These are phyloP conservation scores for Kandelia obovata DNA, from an alignment of 345 rosid genomes.

Conservation along the genomic window DNA sequence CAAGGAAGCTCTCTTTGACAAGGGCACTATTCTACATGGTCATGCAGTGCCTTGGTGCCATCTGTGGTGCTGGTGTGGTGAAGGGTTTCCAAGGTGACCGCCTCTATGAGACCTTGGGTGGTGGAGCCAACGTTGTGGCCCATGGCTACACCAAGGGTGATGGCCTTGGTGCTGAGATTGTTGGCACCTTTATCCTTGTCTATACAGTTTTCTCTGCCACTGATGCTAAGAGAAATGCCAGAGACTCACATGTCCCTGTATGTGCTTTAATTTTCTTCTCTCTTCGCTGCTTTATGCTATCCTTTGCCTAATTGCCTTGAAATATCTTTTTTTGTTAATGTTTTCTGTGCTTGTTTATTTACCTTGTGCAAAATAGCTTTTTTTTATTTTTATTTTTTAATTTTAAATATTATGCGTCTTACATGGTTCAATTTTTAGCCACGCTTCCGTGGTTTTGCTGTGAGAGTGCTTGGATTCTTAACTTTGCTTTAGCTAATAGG, in stretches of 20 bases:
- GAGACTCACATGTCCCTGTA: slow-evolving; percentile 35
- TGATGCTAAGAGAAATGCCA: slow-evolving; percentile 28
- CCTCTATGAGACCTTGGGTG: slow-evolving; percentile 6
- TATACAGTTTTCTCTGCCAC: slow-evolving; percentile 31
- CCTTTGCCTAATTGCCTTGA: too few relatives aligned
- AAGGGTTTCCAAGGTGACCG: slow-evolving; percentile 22
- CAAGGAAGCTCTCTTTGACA: slow-evolving; percentile 26
- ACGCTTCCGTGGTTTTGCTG: too few relatives aligned
- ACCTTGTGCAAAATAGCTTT: too few relatives aligned
- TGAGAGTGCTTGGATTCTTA: too few relatives aligned
- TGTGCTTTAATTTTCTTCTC: background rate
- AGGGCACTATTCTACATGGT: slow-evolving; percentile 26
- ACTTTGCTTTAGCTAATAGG: too few relatives aligned
- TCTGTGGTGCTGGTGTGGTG: slow-evolving; percentile 32
- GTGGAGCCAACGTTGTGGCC: slow-evolving; percentile 26
- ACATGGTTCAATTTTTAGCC: too few relatives aligned
- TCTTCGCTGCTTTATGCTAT: background rate
- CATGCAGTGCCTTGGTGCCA: slow-evolving; percentile 32
- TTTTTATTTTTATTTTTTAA: too few relatives aligned
- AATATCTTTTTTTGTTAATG: too few relatives aligned
- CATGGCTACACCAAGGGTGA: slow-evolving; percentile 28
- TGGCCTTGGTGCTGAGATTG: slow-evolving; percentile 30
- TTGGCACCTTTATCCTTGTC: slow-evolving; percentile 28
- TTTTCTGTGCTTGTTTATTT: too few relatives aligned
- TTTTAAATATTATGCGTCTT: too few relatives aligned